Evolutionary conservation across 331 rosid genomes (phyloP).

Genomic region (Quercus phellos): DNA sequence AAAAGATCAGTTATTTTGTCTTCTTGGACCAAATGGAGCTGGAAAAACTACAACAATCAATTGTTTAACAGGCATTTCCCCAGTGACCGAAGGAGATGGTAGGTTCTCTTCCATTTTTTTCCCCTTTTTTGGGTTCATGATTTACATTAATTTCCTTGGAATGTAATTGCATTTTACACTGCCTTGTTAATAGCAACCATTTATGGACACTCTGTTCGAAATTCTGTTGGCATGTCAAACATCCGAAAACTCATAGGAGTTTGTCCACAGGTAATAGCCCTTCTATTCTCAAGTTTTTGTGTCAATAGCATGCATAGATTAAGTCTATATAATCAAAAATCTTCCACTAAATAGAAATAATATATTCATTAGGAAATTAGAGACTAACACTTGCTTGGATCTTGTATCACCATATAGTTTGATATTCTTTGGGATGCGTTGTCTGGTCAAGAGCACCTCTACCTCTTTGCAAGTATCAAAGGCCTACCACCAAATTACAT

Average conservation of each 20-base stretch:
- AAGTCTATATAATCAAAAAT: not conserved
- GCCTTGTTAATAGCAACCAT: conserved; percentile 50
- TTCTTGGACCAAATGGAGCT: conserved; percentile 93
- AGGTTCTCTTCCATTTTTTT: not conserved
- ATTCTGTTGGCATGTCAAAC: conserved; percentile 67
- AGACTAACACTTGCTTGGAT: conserved; percentile 4
- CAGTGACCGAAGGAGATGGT: conserved; percentile 84
- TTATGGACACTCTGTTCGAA: conserved; percentile 66
- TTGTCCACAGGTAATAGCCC: conserved; percentile 76
- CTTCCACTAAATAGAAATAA: conserved; percentile 4
- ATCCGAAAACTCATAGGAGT: conserved; percentile 74
- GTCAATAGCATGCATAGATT: not conserved
- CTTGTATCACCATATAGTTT: conserved; percentile 40
- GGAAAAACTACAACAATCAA: conserved; percentile 84
- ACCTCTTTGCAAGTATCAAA: conserved; percentile 74
- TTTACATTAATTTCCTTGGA: not conserved
- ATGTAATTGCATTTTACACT: conserved; percentile 4
- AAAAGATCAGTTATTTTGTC: conserved; percentile 82
- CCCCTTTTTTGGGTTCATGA: not conserved
- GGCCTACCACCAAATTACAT: conserved; percentile 65
- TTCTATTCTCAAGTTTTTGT: conserved; percentile 8
- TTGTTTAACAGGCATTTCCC: conserved; percentile 88
- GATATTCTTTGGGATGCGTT: conserved; percentile 86
- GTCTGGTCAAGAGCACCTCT: conserved; percentile 78
- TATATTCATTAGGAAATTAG: not conserved